These are phyloP conservation scores for Vigna unguiculata DNA, from an alignment of 306 rosid genomes.

Conservation along the genomic window DNA sequence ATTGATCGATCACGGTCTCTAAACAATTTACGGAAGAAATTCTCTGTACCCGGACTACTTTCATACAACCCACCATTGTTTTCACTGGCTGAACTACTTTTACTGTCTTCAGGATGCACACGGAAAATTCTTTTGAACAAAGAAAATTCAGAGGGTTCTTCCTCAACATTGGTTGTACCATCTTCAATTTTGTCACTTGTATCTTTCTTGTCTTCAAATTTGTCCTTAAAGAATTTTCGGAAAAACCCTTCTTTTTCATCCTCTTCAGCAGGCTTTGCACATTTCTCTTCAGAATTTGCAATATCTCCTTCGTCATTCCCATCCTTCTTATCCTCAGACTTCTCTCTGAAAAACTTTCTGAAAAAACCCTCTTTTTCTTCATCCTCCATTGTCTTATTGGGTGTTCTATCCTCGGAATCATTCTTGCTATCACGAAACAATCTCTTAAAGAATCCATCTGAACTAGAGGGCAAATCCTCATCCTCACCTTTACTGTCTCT, in stretches of 20 bases:
- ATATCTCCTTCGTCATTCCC: conserved; percentile 59
- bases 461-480: conserved; percentile 77
- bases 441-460: conserved; percentile 88
- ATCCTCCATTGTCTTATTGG: conserved; percentile 57
- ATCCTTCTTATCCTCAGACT: conserved; percentile 83
- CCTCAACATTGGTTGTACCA: conserved; percentile 70
- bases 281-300: conserved; percentile 61
- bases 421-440: conserved; percentile 89
- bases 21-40: conserved; percentile 87
- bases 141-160: conserved; percentile 79
- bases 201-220: conserved; percentile 81
- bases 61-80: conserved; percentile 61
- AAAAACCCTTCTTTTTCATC: conserved; percentile 94
- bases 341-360: conserved; percentile 76
- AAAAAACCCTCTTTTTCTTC: conserved; percentile 91
- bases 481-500: conserved; percentile 83
- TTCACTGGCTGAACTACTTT: conserved; percentile 64
- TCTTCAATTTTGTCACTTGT: conserved; percentile 70
- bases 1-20: conserved; percentile 87
- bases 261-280: conserved; percentile 68
- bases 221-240: conserved; percentile 75
- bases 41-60: conserved; percentile 92
- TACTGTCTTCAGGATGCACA: conserved; percentile 88
- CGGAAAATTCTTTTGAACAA: conserved; percentile 84
- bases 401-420: conserved; percentile 69